Conservation (phyloP, 495 filamentous ascomycete genomes). For the Tuber magnatum region DNA sequence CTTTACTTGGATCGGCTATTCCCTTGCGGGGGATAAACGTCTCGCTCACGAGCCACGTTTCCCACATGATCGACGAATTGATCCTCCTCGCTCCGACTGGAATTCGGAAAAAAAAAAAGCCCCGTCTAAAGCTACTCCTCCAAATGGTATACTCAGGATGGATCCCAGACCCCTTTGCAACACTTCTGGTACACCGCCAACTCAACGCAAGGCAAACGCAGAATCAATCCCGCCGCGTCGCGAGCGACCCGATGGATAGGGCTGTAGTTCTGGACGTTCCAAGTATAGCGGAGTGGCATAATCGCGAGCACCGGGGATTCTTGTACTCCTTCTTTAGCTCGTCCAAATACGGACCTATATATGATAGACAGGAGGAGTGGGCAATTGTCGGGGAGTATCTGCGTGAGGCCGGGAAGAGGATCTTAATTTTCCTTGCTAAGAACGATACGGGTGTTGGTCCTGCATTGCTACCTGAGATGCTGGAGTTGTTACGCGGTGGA, state of each 20-base stretch:
- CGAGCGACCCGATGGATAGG: conserved; percentile 21
- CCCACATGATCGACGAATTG: conserved; percentile 57
- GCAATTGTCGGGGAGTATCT: conserved; percentile 42
- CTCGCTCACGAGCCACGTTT: conserved; percentile 64
- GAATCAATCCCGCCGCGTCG: conserved; percentile 3
- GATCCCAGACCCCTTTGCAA: conserved; percentile 28
- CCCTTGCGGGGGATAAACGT: conserved; percentile 72
- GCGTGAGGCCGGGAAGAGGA: conserved; percentile 42
- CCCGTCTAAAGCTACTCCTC: conserved; percentile 15
- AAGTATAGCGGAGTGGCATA: conserved; percentile 51
- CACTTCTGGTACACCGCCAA: conserved; percentile 13
- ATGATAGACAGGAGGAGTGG: conserved; percentile 52
- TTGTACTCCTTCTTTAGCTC: conserved; percentile 52
- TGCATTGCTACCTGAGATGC: conserved; percentile 31
- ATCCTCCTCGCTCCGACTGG: conserved; percentile 71
- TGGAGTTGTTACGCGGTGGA: conserved; percentile 29
- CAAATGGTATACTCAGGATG: conserved; percentile 28
- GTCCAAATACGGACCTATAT: conserved; percentile 51
- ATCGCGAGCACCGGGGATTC: conserved; percentile 52
- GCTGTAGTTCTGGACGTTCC: conserved; percentile 40
- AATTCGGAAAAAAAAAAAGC: conserved; percentile 19
- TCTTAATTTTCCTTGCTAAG: conserved; percentile 48
- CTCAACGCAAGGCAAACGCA: conserved; percentile 13
- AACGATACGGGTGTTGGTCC: conserved; percentile 48
- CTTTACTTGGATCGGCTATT: conserved; percentile 78